Evolutionary conservation across 2,329 filamentous ascomycete species (phyloP).

Genomic region (Xylariaceae sp.): DNA sequence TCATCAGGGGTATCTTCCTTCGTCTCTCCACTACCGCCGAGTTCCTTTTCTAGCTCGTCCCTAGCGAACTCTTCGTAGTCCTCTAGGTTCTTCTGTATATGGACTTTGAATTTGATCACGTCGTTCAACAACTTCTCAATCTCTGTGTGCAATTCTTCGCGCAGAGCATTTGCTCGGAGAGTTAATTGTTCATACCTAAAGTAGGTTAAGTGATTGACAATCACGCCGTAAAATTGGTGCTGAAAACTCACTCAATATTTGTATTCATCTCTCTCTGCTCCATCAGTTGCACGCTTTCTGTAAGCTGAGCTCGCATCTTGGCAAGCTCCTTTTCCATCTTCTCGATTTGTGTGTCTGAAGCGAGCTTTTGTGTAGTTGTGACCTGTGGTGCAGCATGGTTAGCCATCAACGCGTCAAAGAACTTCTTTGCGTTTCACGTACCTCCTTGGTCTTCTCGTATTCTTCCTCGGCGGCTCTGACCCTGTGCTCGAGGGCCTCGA

Average conservation of each 20-base stretch:
- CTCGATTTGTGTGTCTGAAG: slow-evolving; percentile 91
- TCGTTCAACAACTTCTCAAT: slow-evolving; percentile 96
- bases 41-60: slow-evolving; percentile 87
- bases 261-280: slow-evolving; percentile 96
- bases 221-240: background rate
- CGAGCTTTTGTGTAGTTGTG: slow-evolving; percentile 84
- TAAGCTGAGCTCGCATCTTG: slow-evolving; percentile 83
- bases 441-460: slow-evolving; percentile 91
- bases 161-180: slow-evolving; percentile 79
- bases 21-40: slow-evolving; percentile 70
- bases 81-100: slow-evolving; percentile 89
- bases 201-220: slow-evolving; percentile 5
- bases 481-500: slow-evolving; percentile 88
- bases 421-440: slow-evolving; percentile 35
- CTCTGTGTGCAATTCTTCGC: slow-evolving; percentile 98
- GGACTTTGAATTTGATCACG: slow-evolving; percentile 98
- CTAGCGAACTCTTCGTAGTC: slow-evolving; percentile 94
- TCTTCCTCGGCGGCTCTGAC: slow-evolving; percentile 89
- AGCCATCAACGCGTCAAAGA: slow-evolving; percentile 1
- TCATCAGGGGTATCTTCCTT: slow-evolving; percentile 59
- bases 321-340: slow-evolving; percentile 99
- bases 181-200: slow-evolving; percentile 86
- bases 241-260: slow-evolving; percentile 82
- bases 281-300: slow-evolving; percentile 87
- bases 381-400: slow-evolving; percentile 41